Evolutionary conservation across 192 early-diverging fungal species (phyloP), one percentile per base, ranked within the genome.

Genomic region (Coemansia sp.): DNA sequence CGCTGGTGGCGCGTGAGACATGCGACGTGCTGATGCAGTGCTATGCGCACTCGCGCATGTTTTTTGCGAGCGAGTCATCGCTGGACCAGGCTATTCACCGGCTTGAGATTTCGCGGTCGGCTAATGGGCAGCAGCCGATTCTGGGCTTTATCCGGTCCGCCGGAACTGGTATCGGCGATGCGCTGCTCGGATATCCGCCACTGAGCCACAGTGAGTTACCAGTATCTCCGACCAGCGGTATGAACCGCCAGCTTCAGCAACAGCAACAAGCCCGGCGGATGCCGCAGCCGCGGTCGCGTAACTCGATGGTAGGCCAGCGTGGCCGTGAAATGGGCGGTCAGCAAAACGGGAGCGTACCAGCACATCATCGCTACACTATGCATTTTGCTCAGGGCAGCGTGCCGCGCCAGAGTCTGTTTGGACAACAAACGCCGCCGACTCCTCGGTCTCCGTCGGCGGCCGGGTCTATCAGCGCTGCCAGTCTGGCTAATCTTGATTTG

Each of bases 21-120:
- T 90, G 95, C 43, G 96, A 98, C 38, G 64, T 68, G 27, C 53
- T 82, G 57, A 70, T 82, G 70, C 80, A 82, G 70, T 69, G 66
- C 64, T 82, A 82, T 17, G 73, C 71, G 52, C 79, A 77, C 43
- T 80, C 77, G 48, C 68, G 57, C 21, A 31, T 31, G 25, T 80
- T 80, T 52, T 63, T 75, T 39, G 65, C 58, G 0, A 50, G 29
- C 29, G 77, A 80, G 62, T 16, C 72, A 0, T 43, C 65, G 58
- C 62, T 80, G 22, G 77, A 80, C 59, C 62, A 71, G 65, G 72
- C 77, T 29, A 47, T 80, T 52, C 72, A 68, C 17, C 52, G 65
- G 16, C 35, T 73, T 22, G 77, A 80, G 71, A 66, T 73, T 19
- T 62, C 76, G 26, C 71, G 76, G 1, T 29, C 66, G 1, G 65